These are phyloP conservation scores for Penicillium paradoxum DNA, from an alignment of 495 filamentous ascomycete species.

Conservation along the genomic window DNA sequence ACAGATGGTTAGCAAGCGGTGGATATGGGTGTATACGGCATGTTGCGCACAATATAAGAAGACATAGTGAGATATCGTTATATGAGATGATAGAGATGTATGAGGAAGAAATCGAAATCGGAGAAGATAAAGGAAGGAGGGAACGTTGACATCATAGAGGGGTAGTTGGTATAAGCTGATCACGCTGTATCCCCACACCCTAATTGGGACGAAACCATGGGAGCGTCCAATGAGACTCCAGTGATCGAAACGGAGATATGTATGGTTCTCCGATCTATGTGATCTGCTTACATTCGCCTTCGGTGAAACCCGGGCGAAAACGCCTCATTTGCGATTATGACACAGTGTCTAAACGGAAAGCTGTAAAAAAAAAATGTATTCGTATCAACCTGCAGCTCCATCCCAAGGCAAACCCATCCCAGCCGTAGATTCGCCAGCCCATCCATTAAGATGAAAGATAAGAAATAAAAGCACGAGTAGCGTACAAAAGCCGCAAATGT, in stretches of 20 bases:
- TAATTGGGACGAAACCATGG: neutral
- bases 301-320: neutral
- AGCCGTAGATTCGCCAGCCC: constrained; percentile 35
- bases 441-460: constrained; percentile 28
- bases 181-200: neutral
- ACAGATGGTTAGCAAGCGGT: neutral
- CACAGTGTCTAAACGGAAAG: neutral
- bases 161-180: constrained; percentile 2
- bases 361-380: constrained; percentile 2
- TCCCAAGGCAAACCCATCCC: constrained; percentile 26
- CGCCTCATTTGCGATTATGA: neutral
- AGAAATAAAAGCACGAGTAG: constrained; percentile 3
- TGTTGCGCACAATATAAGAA: constrained; percentile 1
- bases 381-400: constrained; percentile 30
- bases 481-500: constrained; percentile 5
- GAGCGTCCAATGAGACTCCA: neutral
- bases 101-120: neutral
- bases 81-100: neutral
- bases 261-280: neutral
- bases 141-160: constrained; percentile 8
- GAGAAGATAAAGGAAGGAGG: neutral
- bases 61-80: neutral
- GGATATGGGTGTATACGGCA: too few relatives aligned
- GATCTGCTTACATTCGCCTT: neutral
- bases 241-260: neutral